These are phyloP conservation scores for Xylaria venustula DNA, from an alignment of 495 filamentous ascomycete genomes.

Conservation along the genomic window DNA sequence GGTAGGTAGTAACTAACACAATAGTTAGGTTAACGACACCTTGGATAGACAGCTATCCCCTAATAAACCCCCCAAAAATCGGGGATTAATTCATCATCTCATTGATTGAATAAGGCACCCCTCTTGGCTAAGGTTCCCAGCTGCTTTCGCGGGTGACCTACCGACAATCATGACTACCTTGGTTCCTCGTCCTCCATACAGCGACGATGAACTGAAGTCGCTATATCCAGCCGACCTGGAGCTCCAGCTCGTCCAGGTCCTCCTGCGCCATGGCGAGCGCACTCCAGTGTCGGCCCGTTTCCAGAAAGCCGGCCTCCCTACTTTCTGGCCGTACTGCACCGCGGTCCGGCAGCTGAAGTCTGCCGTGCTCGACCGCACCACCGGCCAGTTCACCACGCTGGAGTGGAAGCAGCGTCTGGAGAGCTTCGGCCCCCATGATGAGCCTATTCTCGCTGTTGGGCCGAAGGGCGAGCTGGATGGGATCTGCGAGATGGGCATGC, in stretches of 20 bases:
- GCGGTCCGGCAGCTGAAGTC: constrained; percentile 70
- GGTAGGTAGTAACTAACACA: too few species aligned
- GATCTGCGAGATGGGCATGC: constrained; percentile 80
- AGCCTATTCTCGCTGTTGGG: constrained; percentile 64
- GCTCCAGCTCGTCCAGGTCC: constrained; percentile 85
- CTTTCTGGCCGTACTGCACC: constrained; percentile 92
- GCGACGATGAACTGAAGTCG: constrained; percentile 70
- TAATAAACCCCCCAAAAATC: too few species aligned
- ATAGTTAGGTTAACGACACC: too few species aligned
- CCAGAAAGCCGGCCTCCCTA: constrained; percentile 76
- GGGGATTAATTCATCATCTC: too few species aligned
- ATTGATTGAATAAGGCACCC: too few species aligned
- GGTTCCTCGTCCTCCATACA: constrained; percentile 71
- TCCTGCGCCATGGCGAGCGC: constrained; percentile 89
- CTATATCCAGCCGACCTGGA: constrained; percentile 81
- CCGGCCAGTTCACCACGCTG: constrained; percentile 58
- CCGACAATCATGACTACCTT: constrained; percentile 70
- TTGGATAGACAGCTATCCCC: too few species aligned
- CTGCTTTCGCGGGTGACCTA: too few species aligned
- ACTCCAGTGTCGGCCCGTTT: constrained; percentile 85
- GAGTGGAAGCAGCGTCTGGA: constrained; percentile 80
- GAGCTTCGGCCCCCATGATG: constrained; percentile 71
- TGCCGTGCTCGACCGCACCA: constrained; percentile 56
- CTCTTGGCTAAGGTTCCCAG: too few species aligned
- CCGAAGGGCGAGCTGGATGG: constrained; percentile 67